Percentiles rank a stretch among this genome's conserved stretches.
Conservation (phyloP, 2,329 filamentous ascomycete species). For the Cyclaneusma minus region DNA sequence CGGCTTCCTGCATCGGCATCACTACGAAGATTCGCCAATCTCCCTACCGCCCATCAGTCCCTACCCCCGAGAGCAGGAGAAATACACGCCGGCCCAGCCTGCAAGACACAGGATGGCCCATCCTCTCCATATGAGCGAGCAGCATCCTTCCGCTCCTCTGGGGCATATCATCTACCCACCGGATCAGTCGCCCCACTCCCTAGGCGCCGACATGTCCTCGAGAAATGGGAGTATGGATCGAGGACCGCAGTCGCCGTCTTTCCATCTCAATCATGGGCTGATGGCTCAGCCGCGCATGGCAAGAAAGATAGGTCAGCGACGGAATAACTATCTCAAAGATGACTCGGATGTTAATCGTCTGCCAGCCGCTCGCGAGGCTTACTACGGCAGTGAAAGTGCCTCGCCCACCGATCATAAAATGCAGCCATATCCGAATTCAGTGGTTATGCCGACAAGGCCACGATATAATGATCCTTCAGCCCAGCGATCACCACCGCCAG, state of each 20-base stretch:
- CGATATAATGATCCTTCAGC: conserved; percentile 1
- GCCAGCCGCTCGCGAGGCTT: conserved; percentile 1
- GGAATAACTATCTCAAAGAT: conserved; percentile 6
- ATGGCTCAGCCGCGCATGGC: conserved; percentile 7
- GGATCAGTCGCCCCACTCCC: background rate
- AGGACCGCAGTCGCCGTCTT: conserved; percentile 1
- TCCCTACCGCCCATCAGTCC: too few relatives aligned
- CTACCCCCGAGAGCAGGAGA: conserved; percentile 4
- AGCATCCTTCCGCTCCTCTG: conserved; percentile 1
- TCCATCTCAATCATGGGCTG: conserved; percentile 2
- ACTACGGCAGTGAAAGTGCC: too few relatives aligned
- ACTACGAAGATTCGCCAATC: too few relatives aligned
- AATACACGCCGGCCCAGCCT: background rate
- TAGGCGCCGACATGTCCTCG: background rate
- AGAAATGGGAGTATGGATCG: background rate
- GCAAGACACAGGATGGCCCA: too few relatives aligned
- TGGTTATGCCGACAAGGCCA: too few relatives aligned
- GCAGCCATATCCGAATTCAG: conserved; percentile 1
- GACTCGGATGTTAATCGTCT: conserved; percentile 1
- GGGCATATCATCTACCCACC: conserved; percentile 2
- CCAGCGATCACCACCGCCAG: background rate
- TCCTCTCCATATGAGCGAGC: conserved; percentile 2
- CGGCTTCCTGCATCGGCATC: too few relatives aligned
- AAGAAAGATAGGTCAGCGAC: conserved; percentile 9
- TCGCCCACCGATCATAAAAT: background rate